Evolutionary conservation across 305 asterid genomes (phyloP).

Genomic region (Petunia hybrid): DNA sequence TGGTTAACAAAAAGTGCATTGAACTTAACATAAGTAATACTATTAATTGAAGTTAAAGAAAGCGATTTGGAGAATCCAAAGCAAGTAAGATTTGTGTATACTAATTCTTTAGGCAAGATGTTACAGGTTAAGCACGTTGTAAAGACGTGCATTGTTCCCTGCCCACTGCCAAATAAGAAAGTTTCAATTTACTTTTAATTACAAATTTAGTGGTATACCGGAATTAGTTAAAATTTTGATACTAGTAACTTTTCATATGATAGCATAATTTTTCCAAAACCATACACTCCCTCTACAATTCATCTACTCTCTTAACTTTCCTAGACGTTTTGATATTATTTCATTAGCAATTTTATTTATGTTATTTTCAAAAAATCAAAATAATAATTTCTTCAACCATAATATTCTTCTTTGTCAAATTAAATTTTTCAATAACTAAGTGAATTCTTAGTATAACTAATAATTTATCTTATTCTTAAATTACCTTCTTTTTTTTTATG

Average conservation of each 20-base stretch:
- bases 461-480: too few species aligned
- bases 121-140: slow-evolving; percentile 28
- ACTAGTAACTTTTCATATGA: not conserved
- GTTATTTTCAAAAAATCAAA: too few species aligned
- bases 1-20: slow-evolving; percentile 26
- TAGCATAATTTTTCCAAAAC: not conserved
- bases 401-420: too few species aligned
- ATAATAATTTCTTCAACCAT: too few species aligned
- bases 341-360: too few species aligned
- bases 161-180: slow-evolving; percentile 1
- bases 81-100: slow-evolving; percentile 1
- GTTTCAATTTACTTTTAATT: not conserved
- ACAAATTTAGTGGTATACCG: not conserved
- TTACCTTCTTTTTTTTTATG: too few species aligned
- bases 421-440: too few species aligned
- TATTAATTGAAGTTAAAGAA: not conserved
- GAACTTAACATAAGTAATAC: slow-evolving; percentile 18
- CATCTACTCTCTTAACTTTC: not conserved
- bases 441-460: too few species aligned
- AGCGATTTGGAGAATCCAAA: slow-evolving; percentile 27
- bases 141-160: slow-evolving; percentile 31
- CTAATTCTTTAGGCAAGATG: not conserved
- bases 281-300: not conserved
- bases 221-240: not conserved
- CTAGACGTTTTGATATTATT: too few species aligned